A percentile compares a stretch with the other conserved stretches of the same genome.
Evolutionary conservation across 31 red algal species (phyloP).

Genomic region (Bonnemaisonia californica): DNA sequence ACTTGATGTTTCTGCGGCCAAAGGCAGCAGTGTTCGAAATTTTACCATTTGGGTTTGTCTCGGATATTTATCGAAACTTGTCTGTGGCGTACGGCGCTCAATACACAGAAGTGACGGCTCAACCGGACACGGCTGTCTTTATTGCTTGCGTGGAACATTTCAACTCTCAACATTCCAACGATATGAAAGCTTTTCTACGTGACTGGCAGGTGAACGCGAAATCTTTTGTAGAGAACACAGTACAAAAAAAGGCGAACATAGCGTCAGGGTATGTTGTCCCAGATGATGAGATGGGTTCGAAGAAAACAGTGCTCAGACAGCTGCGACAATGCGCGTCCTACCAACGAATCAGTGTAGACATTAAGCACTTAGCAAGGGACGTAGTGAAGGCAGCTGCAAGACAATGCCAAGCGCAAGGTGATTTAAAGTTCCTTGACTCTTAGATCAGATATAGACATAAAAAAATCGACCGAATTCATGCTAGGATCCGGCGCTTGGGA

Average conservation of each 20-base stretch:
- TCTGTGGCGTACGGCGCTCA: conserved; percentile 37
- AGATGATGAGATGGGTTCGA: conserved; percentile 19
- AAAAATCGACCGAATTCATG: neutral
- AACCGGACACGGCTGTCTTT: conserved; percentile 70
- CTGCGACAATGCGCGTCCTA: conserved; percentile 64
- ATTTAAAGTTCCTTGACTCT: conserved; percentile 11
- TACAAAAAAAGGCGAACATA: conserved; percentile 31
- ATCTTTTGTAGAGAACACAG: conserved; percentile 36
- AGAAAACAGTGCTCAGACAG: neutral
- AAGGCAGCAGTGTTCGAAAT: conserved; percentile 64
- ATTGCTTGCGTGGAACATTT: conserved; percentile 57
- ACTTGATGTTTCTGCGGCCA: conserved; percentile 77
- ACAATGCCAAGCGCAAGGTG: conserved; percentile 49
- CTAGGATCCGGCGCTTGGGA: neutral
- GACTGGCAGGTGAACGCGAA: conserved; percentile 34
- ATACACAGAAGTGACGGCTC: conserved; percentile 29
- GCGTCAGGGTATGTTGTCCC: conserved; percentile 27
- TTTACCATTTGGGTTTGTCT: conserved; percentile 63
- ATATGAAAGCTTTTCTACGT: conserved; percentile 9
- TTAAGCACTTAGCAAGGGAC: conserved; percentile 52
- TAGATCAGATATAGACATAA: neutral
- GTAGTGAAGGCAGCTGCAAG: conserved; percentile 28
- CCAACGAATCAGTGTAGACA: conserved; percentile 64
- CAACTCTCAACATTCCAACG: conserved; percentile 29
- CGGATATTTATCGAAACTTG: conserved; percentile 50